Base-by-base conservation (phyloP, 441 rosid genomes). In the Rhodomyrtus psidioides region DNA sequence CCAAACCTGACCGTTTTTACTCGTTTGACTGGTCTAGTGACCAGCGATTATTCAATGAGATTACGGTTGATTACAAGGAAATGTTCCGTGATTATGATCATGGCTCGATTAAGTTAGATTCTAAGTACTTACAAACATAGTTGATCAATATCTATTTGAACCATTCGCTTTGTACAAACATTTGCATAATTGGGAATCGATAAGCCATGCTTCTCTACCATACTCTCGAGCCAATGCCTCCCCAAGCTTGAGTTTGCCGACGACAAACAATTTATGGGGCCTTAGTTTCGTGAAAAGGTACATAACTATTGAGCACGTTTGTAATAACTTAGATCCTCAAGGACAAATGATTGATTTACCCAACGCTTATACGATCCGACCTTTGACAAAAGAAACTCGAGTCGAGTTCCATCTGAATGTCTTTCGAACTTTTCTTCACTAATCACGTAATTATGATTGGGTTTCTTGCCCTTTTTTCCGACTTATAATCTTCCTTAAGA, bases 241-340 rank as follows among this genome's bases (percentile, higher is more conserved):
- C 21, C 10, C 4, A 0, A 34, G n/a, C 4, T 19, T 2, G 76
- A 23, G 49, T 19, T 65, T 34, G 46, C 15, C 3, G 0, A 65
- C 0, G 0, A 1, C 1, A 1, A 21, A 26, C 44, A 34, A 2
- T 21, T 70, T 21, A 10, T 10, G 4, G 19, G n/a, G 49, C 79
- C 49, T 34, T 70, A 3, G 12, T 70, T 70, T 54, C 12, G n/a
- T 0, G 0, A 10, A 42, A 70, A 12, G 49, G n/a, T 70, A 15
- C 15, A 10, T 19, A 23, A 21, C 21, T 1, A 70, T 70, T 12
- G 12, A 70, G 23, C 24, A 10, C 2, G 12, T 70, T 0, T 0
- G 15, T 5, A 39, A 7, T 0, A 2, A 5, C 15, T 0, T 1
- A 2, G 16, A 53, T 65, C 24, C 6, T 30, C 14, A 12, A 12